Evolutionary conservation across 1,284 basidiomycete genomes (phyloP).

Genomic region (Afroboletus lepidellus): DNA sequence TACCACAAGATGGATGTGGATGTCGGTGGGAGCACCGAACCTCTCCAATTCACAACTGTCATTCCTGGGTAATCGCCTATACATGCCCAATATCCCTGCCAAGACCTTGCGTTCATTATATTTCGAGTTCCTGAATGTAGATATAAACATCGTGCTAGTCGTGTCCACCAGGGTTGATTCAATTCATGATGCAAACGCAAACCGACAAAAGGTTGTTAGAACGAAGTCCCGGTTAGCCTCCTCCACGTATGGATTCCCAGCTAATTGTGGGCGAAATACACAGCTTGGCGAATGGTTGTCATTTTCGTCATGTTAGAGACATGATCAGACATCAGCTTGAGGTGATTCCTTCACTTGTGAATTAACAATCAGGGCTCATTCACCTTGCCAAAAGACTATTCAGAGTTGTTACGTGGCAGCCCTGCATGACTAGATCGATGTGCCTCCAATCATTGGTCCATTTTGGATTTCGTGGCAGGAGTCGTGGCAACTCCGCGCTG

Average conservation of each 20-base stretch:
- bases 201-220: neutral
- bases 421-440: no score
- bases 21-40: neutral
- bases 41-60: conserved; percentile 11
- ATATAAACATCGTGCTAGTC: neutral
- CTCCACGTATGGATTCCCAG: neutral
- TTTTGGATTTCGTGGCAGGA: no score
- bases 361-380: no score
- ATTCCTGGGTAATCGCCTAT: neutral
- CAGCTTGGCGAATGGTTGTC: no score
- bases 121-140: conserved; percentile 1
- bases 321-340: no score
- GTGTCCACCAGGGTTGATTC: neutral
- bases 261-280: no score
- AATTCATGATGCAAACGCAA: neutral
- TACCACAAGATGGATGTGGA: conserved; percentile 13
- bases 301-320: no score
- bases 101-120: neutral
- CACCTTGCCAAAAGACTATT: no score
- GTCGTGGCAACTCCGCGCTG: no score
- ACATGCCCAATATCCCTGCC: neutral
- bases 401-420: no score
- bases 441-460: no score
- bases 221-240: neutral
- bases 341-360: no score